Base-by-base conservation (phyloP, 2,329 filamentous ascomycete genomes). In the Catunica adiposa region DNA sequence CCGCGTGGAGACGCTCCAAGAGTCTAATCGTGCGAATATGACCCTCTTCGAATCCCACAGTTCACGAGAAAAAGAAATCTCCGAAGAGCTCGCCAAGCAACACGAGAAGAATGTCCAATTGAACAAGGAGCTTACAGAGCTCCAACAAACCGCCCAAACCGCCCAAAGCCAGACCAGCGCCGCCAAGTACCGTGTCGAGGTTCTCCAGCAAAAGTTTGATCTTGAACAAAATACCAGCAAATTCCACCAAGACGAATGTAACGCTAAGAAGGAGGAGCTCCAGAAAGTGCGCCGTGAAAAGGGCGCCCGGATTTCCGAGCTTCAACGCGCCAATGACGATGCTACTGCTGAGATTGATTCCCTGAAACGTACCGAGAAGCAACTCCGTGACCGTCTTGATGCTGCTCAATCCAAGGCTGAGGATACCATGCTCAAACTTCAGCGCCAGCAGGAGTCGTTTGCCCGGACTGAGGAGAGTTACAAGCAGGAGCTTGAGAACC, bases 261-360 rank as follows among this genome's bases (percentile, higher is more conserved):
- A 94, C 71, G 89, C 86, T 0, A 94, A 95, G 70, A 83, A 79
- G 59, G 79, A 83, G 7, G 92, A 98, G 66, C 82, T 88, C 51
- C 78, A 90, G 61, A 95, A 89, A 64, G 90, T 86, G 68, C 82
- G 92, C 60, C 97, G 95, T 66, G 92, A 98, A 66, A 97, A 96
- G 74, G 86, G 86, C 60, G 83, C 88, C 1, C 84, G 86, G 40
- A 87, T 97, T 62, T 79, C 89, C 7, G 86, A 94, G 63, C 78
- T 98, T 26, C 86, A 96, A 68, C 85, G 89, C 54, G 80, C 85
- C 59, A 86, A 90, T 62, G 90, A 97, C 62, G 92, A 98, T 61
- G 80, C 84, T 47, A 82, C 78, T 60, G 83, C 85, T 20, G 83
- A 78, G 31, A 77, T 89, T 54, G 88, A 95, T 56, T 78, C 84